phyloP scores from a whole-genome alignment of 495 filamentous ascomycete species.

The Cudoniella acicularis region DNA sequence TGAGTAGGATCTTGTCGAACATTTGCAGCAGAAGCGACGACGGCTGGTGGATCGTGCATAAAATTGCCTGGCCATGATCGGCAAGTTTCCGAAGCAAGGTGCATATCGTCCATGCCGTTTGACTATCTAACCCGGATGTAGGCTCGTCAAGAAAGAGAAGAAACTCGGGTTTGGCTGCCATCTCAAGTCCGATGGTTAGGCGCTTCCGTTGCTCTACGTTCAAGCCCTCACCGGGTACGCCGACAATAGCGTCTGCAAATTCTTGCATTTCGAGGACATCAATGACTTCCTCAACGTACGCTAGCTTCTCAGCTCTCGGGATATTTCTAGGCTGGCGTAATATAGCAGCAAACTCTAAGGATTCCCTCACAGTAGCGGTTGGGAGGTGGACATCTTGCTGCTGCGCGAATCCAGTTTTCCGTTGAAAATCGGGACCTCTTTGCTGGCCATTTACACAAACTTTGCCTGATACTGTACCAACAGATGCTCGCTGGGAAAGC shows the following conservation, averaged over 20 bases:
- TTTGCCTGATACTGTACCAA: conserved; percentile 78
- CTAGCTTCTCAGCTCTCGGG: conserved; percentile 46
- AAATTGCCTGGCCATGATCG: conserved; percentile 74
- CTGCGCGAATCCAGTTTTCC: conserved; percentile 84
- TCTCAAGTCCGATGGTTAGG: conserved; percentile 84
- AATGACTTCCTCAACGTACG: conserved; percentile 55
- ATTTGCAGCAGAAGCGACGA: conserved; percentile 82
- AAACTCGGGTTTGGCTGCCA: conserved; percentile 75
- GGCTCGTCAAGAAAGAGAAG: conserved; percentile 87
- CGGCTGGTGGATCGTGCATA: conserved; percentile 90
- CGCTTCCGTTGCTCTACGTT: conserved; percentile 87
- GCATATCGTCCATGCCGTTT: conserved; percentile 80
- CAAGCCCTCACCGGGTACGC: conserved; percentile 64
- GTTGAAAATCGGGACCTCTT: conserved; percentile 78
- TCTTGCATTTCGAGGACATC: conserved; percentile 69
- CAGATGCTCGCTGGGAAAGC: conserved; percentile 69
- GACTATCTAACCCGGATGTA: conserved; percentile 78
- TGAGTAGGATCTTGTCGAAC: conserved; percentile 75
- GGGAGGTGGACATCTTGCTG: conserved; percentile 89
- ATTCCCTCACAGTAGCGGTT: conserved; percentile 67
- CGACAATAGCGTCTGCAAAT: conserved; percentile 79
- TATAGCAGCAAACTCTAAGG: conserved; percentile 41
- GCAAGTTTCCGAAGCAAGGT: conserved; percentile 81
- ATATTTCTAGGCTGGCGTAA: conserved; percentile 36
- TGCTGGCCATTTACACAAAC: conserved; percentile 78